phyloP scores from a whole-genome alignment of 148 eudicot genomes.

The Gaultheria prostrata region DNA sequence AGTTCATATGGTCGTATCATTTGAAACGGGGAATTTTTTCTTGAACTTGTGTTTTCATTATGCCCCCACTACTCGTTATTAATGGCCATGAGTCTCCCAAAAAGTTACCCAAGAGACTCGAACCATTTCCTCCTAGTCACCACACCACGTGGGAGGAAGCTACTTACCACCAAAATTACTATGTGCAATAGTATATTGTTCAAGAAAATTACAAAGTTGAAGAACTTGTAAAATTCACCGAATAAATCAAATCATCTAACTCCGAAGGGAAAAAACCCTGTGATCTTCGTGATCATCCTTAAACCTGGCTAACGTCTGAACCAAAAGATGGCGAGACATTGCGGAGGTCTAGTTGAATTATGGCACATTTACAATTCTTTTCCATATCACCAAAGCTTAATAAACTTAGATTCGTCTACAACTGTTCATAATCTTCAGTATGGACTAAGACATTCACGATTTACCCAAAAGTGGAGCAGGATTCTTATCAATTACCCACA shows the following conservation, averaged over 20 bases:
- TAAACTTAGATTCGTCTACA: background rate
- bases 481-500: background rate
- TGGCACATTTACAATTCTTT: background rate
- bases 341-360: background rate
- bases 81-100: background rate
- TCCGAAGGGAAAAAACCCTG: background rate
- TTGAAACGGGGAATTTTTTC: too few species aligned
- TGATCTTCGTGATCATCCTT: background rate
- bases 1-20: too few species aligned
- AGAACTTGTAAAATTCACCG: background rate
- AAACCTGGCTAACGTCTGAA: background rate
- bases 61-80: background rate
- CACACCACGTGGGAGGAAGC: background rate
- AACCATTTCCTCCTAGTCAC: background rate
- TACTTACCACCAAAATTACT: background rate
- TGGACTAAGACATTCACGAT: background rate
- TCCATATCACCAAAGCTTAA: background rate
- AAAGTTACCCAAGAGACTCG: background rate
- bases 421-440: background rate
- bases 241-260: background rate
- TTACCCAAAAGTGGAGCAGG: background rate
- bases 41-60: too few species aligned
- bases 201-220: background rate
- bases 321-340: background rate
- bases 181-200: background rate